Conservation (phyloP, 345 rosid genomes). For the Nasturtium officinale region DNA sequence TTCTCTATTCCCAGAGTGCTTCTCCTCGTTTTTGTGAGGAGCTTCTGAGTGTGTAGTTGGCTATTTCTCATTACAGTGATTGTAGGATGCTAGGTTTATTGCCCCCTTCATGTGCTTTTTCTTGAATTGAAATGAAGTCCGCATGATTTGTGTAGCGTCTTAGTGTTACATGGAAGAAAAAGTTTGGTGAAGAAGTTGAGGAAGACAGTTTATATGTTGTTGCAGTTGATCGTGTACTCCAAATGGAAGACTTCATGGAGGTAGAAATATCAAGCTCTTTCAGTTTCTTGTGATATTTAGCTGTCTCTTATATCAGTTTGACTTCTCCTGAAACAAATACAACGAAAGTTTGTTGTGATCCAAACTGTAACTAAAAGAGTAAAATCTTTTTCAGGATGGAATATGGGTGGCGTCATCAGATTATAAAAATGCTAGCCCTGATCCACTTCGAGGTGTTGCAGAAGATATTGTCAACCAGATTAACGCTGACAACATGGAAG, state of each 20-base stretch:
- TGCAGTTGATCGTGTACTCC: conserved; percentile 75
- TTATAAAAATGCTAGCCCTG: conserved; percentile 70
- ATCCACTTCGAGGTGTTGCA: conserved; percentile 81
- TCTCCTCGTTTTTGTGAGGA: neutral
- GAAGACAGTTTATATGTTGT: conserved; percentile 59
- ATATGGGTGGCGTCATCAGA: conserved; percentile 76
- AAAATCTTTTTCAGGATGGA: conserved; percentile 57
- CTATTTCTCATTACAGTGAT: neutral
- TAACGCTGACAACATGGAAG: conserved; percentile 70
- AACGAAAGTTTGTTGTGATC: neutral
- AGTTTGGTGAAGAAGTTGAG: conserved; percentile 69
- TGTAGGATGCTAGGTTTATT: neutral
- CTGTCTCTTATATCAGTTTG: neutral
- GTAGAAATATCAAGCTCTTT: conserved; percentile 38
- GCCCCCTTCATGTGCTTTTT: neutral
- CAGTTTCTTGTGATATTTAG: neutral
- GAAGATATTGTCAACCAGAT: conserved; percentile 71
- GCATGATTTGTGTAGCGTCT: conserved; percentile 52
- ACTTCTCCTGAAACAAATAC: neutral
- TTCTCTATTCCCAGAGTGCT: neutral
- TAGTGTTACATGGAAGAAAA: conserved; percentile 70
- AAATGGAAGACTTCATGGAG: conserved; percentile 89
- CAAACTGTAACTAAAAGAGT: neutral
- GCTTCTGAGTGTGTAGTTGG: conserved; percentile 11
- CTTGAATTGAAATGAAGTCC: neutral